A percentile compares a stretch with the other conserved stretches of the same genome.
Evolutionary conservation across 116 monocot genomes (phyloP).

Genomic region (Zostera marina): DNA sequence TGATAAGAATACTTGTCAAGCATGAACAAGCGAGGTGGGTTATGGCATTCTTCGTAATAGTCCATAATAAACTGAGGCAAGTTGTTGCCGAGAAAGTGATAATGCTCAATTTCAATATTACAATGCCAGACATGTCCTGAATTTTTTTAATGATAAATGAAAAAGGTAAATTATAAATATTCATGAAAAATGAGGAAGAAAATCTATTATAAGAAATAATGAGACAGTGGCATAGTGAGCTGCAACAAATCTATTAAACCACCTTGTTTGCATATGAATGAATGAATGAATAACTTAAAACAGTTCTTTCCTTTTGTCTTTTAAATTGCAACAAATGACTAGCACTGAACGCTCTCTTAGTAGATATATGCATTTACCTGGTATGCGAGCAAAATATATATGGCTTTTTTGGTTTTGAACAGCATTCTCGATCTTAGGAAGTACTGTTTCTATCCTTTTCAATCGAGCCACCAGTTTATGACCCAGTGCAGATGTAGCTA

Average conservation of each 20-base stretch:
- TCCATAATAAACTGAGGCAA: constrained; percentile 83
- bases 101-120: constrained; percentile 25
- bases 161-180: not conserved
- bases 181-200: not conserved
- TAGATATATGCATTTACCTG: constrained; percentile 31
- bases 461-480: constrained; percentile 52
- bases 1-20: constrained; percentile 60
- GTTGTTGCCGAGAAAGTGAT: constrained; percentile 50
- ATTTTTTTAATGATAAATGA: not conserved
- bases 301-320: too few relatives aligned
- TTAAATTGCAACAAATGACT: too few relatives aligned
- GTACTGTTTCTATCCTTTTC: constrained; percentile 48
- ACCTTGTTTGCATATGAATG: too few relatives aligned
- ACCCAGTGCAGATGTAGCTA: constrained; percentile 51
- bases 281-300: too few relatives aligned
- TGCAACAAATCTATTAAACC: too few relatives aligned
- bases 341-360: not conserved
- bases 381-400: constrained; percentile 70
- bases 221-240: too few relatives aligned
- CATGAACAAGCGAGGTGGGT: constrained; percentile 72
- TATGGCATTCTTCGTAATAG: constrained; percentile 79
- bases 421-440: constrained; percentile 70
- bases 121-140: constrained; percentile 74
- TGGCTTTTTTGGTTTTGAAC: constrained; percentile 48
- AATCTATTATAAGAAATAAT: too few relatives aligned